Evolutionary conservation across 345 rosid genomes (phyloP), one percentile per base, ranked within the genome.

Genomic region (Citrus glauca): DNA sequence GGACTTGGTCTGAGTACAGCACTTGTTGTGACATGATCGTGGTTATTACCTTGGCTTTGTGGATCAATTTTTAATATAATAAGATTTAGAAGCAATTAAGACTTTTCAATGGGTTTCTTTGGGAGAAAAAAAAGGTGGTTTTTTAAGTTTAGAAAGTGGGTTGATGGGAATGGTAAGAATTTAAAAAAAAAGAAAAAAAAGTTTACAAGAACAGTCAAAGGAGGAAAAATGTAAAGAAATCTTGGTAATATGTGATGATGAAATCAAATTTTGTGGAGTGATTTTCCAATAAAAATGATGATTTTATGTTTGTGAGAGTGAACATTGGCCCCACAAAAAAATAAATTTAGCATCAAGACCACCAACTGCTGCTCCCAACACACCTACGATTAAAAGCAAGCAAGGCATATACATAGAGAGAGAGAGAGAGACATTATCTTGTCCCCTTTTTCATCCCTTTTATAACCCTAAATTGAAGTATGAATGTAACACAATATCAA

Each of bases 321-420:
- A 81, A 30, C 5, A 27, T 72, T 84, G 83, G 71, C 72, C 86
- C 85, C 78, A 61, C 85, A 56, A 59, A 62, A 62, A 85, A 81
- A 80, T 72, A 84, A 87, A 75, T 84, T 80, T 13, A 71, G 62
- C 28, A 27, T 74, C 24, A 32, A 77, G 82, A 50, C 81, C 84
- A 81, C 83, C 87, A 77, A 69, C 84, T 69, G 45, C 71, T 37
- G 30, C 84, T 71, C 80, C 81, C 70, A 76, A 72, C 82, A 84
- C 74, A 56, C 81, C 60, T 71, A 78, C 82, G 83, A 83, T 71
- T 83, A 76, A 82, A 77, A 79, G 37, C 37, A 35, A 77, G 33
- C 66, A 48, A 48, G 0, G 61, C 73, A 81, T 40, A 77, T 22
- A 60, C 9, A 38, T 37, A 37, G 0, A 33, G 35, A 33, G 7